Conservation (phyloP, 768 basidiomycete species). For the Krasilnikovozyma curviuscula region DNA sequence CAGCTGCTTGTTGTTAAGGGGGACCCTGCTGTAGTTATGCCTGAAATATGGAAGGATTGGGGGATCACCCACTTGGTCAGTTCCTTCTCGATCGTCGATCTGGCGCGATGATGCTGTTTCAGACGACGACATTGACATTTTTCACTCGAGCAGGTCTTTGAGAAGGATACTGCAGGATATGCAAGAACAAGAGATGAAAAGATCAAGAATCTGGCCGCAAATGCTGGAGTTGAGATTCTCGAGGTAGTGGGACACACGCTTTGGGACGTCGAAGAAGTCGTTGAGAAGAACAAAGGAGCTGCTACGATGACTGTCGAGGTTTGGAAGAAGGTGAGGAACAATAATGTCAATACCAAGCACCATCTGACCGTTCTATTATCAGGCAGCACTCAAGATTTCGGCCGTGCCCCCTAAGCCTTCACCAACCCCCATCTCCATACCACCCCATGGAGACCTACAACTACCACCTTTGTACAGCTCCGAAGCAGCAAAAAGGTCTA, state of each 20-base stretch:
- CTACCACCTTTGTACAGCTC: no score
- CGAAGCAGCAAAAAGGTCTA: constrained; percentile 6
- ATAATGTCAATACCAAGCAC: no score
- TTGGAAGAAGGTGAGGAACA: constrained; percentile 22
- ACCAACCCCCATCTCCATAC: no score
- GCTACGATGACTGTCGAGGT: constrained; percentile 24
- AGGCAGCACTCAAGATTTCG: no score
- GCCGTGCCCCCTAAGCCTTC: no score
- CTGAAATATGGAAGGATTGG: constrained; percentile 24
- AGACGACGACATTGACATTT: background rate
- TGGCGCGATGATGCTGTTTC: constrained; percentile 8
- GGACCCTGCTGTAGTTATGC: constrained; percentile 22
- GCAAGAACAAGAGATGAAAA: constrained; percentile 20
- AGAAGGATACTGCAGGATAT: constrained; percentile 19
- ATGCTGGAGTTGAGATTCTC: constrained; percentile 23
- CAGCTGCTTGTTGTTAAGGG: constrained; percentile 25
- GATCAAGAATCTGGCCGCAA: constrained; percentile 17
- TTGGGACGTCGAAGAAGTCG: constrained; percentile 23
- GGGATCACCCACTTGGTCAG: constrained; percentile 26
- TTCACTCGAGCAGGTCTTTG: background rate
- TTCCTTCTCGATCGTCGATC: background rate
- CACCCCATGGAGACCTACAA: no score
- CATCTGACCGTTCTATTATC: no score
- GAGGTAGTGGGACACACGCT: constrained; percentile 26
- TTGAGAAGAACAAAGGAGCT: constrained; percentile 22